These are phyloP conservation scores for Syzygium syzygioides DNA, from an alignment of 441 rosid genomes.

Conservation along the genomic window DNA sequence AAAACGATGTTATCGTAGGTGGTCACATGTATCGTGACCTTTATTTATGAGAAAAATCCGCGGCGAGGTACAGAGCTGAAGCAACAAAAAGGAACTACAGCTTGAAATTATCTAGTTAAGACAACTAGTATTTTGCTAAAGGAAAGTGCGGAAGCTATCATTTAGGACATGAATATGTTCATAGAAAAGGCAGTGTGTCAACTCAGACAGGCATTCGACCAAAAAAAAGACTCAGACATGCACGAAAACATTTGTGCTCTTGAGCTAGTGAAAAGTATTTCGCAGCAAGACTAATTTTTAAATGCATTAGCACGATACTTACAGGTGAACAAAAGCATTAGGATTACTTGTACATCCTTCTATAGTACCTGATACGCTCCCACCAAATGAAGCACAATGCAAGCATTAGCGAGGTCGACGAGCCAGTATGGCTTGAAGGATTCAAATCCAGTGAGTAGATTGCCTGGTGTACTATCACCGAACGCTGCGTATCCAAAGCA, in stretches of 20 bases:
- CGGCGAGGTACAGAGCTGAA: background rate
- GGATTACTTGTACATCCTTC: background rate
- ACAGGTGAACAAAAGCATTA: background rate
- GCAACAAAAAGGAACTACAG: background rate
- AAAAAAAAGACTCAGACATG: background rate
- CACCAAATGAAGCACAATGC: slow-evolving; percentile 39
- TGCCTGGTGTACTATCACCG: slow-evolving; percentile 48
- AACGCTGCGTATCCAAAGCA: slow-evolving; percentile 54
- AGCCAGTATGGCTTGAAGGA: slow-evolving; percentile 45
- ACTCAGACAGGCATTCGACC: background rate
- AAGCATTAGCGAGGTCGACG: slow-evolving; percentile 38
- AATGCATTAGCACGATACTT: background rate
- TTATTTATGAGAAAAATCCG: background rate
- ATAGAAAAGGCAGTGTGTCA: background rate
- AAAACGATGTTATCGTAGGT: background rate
- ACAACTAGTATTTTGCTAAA: background rate
- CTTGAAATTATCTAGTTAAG: background rate
- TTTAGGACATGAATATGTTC: background rate
- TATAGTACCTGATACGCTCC: slow-evolving; percentile 53
- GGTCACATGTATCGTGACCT: background rate
- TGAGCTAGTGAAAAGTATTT: background rate
- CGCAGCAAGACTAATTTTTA: background rate
- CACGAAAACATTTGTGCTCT: background rate
- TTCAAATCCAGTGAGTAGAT: slow-evolving; percentile 46
- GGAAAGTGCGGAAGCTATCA: background rate